Conservation (phyloP, 2,329 filamentous ascomycete species). For the Sclerotiophoma versabilis region DNA sequence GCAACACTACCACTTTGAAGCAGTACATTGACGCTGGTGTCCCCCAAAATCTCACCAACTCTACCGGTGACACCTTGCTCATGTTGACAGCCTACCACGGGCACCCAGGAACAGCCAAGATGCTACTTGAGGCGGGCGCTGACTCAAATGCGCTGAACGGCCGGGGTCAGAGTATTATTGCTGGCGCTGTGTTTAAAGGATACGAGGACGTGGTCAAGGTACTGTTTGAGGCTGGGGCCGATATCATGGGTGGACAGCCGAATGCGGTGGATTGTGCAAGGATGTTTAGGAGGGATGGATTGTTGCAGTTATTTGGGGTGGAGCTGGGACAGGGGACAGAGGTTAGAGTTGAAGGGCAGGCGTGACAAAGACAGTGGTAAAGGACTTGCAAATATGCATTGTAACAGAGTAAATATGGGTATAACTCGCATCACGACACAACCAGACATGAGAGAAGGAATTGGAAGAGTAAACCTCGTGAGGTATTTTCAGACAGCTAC, state of each 20-base stretch:
- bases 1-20: conserved; percentile 64
- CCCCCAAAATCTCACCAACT: conserved; percentile 74
- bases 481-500: conserved; percentile 40
- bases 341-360: not conserved
- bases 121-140: conserved; percentile 68
- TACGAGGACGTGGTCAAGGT: conserved; percentile 69
- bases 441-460: conserved; percentile 1
- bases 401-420: conserved; percentile 8
- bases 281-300: conserved; percentile 55
- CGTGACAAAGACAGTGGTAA: not conserved
- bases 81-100: conserved; percentile 78
- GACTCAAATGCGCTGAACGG: conserved; percentile 74
- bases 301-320: conserved; percentile 40
- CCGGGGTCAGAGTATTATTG: conserved; percentile 71
- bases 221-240: conserved; percentile 53
- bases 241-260: conserved; percentile 52
- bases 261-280: conserved; percentile 56
- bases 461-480: conserved; percentile 14
- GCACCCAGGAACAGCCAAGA: conserved; percentile 65
- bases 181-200: conserved; percentile 76
- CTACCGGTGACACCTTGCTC: conserved; percentile 75
- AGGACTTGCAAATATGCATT: not conserved
- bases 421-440: conserved; percentile 13
- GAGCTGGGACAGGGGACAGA: conserved; percentile 24
- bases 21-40: conserved; percentile 71